A percentile compares a stretch with the other conserved stretches of the same genome.
These are phyloP conservation scores for Postia placenta DNA, from an alignment of 768 basidiomycete genomes.

Conservation along the genomic window DNA sequence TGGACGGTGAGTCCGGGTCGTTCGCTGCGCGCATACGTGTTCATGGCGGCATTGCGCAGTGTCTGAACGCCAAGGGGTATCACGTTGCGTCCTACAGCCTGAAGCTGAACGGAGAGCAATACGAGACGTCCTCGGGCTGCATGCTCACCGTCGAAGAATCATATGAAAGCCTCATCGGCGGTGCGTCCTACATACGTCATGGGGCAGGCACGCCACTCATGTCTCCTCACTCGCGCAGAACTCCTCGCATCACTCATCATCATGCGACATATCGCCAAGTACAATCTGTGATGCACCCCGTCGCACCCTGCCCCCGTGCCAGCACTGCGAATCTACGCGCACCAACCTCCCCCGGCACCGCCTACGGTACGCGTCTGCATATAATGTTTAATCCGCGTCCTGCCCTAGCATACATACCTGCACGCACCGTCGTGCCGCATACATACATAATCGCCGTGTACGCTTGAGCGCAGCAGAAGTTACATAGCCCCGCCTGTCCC, in stretches of 20 bases:
- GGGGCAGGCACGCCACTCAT: background rate
- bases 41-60: constrained; percentile 30
- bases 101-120: constrained; percentile 47
- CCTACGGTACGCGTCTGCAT: too few relatives aligned
- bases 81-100: constrained; percentile 57
- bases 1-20: constrained; percentile 48
- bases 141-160: constrained; percentile 59
- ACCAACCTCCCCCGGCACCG: too few relatives aligned
- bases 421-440: background rate
- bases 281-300: constrained; percentile 30
- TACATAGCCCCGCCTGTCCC: background rate
- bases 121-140: constrained; percentile 50
- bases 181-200: constrained; percentile 26
- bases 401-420: background rate
- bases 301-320: background rate
- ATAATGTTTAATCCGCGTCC: background rate
- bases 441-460: too few relatives aligned
- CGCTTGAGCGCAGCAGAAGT: background rate
- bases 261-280: constrained; percentile 54
- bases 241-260: constrained; percentile 55
- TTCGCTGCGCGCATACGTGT: background rate
- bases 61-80: constrained; percentile 43
- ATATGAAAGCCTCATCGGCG: constrained; percentile 48
- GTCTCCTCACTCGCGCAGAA: constrained; percentile 30
- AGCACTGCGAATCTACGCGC: too few relatives aligned